A percentile compares a stretch with the other conserved stretches of the same genome.
These are phyloP conservation scores for Allantophomopsis lycopodina DNA, from an alignment of 2,329 filamentous ascomycete species.

Conservation along the genomic window DNA sequence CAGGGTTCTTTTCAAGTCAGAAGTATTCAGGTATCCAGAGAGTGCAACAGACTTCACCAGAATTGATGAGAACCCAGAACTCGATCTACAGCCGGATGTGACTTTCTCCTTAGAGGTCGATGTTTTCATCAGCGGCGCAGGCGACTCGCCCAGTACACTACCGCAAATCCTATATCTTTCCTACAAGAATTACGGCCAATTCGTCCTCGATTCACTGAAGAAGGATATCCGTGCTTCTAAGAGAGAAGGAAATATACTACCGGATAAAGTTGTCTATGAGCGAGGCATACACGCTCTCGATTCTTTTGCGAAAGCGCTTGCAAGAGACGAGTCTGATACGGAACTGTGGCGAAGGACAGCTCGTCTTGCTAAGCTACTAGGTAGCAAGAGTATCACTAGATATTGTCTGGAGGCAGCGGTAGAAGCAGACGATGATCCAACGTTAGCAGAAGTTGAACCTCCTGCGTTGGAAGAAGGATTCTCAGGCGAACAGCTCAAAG, in stretches of 20 bases:
- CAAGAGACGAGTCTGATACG: slow-evolving; percentile 53
- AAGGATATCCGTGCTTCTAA: slow-evolving; percentile 16
- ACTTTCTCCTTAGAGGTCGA: slow-evolving; percentile 36
- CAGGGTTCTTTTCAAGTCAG: slow-evolving; percentile 71
- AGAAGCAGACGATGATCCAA: slow-evolving; percentile 53
- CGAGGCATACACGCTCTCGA: slow-evolving; percentile 27
- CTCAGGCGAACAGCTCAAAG: slow-evolving; percentile 47
- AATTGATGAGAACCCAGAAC: slow-evolving; percentile 40
- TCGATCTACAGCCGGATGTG: slow-evolving; percentile 30
- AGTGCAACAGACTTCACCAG: slow-evolving; percentile 74
- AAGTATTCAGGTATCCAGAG: slow-evolving; percentile 88
- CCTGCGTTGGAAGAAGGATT: slow-evolving; percentile 49
- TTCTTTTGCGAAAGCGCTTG: slow-evolving; percentile 43
- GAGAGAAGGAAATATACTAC: slow-evolving; percentile 13
- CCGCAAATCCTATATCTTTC: slow-evolving; percentile 85
- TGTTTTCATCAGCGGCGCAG: slow-evolving; percentile 45
- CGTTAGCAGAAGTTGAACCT: slow-evolving; percentile 46
- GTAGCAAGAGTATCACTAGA: slow-evolving; percentile 40
- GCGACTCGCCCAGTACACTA: slow-evolving; percentile 66
- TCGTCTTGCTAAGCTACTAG: slow-evolving; percentile 42
- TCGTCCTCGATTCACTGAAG: slow-evolving; percentile 56
- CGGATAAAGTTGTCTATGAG: slow-evolving; percentile 12
- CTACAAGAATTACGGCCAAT: slow-evolving; percentile 92
- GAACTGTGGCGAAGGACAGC: slow-evolving; percentile 50
- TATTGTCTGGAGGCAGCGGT: slow-evolving; percentile 54